Evolutionary conservation across 2,329 filamentous ascomycete species (phyloP).

Genomic region (Neopestalotiopsis clavispora): DNA sequence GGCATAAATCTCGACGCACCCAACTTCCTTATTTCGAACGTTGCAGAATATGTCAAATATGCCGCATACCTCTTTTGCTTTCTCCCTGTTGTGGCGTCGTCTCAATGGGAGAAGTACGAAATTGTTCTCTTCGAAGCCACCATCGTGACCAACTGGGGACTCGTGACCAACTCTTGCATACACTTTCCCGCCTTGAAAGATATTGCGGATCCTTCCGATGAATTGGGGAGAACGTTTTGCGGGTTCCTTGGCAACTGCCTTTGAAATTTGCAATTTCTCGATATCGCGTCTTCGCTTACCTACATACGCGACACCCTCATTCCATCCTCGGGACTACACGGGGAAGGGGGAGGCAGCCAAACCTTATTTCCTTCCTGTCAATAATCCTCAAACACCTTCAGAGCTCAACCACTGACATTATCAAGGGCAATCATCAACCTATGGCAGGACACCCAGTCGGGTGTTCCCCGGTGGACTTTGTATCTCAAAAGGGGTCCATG

Average conservation of each 20-base stretch:
- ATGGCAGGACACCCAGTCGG: neutral
- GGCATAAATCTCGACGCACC: neutral
- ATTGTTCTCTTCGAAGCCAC: neutral
- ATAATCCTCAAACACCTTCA: neutral
- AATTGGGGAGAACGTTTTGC: no score
- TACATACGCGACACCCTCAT: neutral
- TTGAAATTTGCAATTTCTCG: no score
- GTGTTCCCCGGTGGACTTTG: neutral
- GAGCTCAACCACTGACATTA: neutral
- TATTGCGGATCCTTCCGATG: neutral
- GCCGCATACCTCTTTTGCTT: neutral
- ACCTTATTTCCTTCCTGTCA: neutral
- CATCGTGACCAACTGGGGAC: neutral
- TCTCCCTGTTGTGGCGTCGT: neutral
- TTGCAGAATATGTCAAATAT: neutral
- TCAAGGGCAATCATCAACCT: neutral
- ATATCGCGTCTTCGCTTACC: neutral
- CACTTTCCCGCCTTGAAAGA: neutral
- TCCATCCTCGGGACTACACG: neutral
- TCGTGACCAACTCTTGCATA: neutral
- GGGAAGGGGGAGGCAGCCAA: neutral
- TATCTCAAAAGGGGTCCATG: neutral
- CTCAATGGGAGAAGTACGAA: conserved; percentile 4
- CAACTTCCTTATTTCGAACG: neutral
- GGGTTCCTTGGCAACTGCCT: no score